These are phyloP conservation scores for Torulaspora quercuum DNA, from an alignment of 805 yeast species.

Conservation along the genomic window DNA sequence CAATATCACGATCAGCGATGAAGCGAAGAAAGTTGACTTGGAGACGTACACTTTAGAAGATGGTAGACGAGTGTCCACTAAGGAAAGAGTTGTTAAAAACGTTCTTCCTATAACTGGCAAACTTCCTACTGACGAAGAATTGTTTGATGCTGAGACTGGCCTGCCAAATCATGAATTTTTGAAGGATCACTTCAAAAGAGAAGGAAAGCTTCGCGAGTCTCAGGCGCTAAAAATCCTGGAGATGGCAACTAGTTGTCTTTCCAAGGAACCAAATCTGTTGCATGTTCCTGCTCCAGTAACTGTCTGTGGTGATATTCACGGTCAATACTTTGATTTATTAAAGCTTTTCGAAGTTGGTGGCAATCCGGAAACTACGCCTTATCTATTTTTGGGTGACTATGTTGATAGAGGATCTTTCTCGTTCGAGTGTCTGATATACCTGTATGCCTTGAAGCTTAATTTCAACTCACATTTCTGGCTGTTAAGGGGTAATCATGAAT, in stretches of 20 bases:
- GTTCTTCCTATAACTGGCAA: slow-evolving; percentile 66
- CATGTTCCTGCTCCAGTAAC: slow-evolving; percentile 89
- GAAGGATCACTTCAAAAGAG: slow-evolving; percentile 67
- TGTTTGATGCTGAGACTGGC: slow-evolving; percentile 55
- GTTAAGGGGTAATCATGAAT: slow-evolving; percentile 93
- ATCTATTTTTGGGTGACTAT: slow-evolving; percentile 87
- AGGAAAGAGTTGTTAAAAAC: slow-evolving; percentile 45
- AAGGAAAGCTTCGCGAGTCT: slow-evolving; percentile 70
- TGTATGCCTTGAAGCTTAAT: slow-evolving; percentile 75
- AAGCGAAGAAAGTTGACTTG: slow-evolving; percentile 9
- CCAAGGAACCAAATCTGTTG: slow-evolving; percentile 73
- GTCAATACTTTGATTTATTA: slow-evolving; percentile 87
- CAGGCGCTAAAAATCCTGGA: slow-evolving; percentile 68
- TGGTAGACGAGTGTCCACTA: slow-evolving; percentile 48
- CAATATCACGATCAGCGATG: slow-evolving; percentile 7
- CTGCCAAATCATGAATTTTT: slow-evolving; percentile 71
- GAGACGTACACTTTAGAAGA: slow-evolving; percentile 45
- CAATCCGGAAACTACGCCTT: slow-evolving; percentile 69
- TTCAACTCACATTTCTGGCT: slow-evolving; percentile 73
- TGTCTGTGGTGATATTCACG: slow-evolving; percentile 97
- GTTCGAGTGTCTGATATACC: slow-evolving; percentile 70
- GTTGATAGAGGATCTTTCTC: slow-evolving; percentile 94
- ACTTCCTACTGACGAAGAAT: slow-evolving; percentile 63
- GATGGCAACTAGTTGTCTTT: slow-evolving; percentile 60
- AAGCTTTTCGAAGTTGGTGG: slow-evolving; percentile 94